Base-by-base conservation (phyloP, 768 basidiomycete species). In the Psilocybe sp. region DNA sequence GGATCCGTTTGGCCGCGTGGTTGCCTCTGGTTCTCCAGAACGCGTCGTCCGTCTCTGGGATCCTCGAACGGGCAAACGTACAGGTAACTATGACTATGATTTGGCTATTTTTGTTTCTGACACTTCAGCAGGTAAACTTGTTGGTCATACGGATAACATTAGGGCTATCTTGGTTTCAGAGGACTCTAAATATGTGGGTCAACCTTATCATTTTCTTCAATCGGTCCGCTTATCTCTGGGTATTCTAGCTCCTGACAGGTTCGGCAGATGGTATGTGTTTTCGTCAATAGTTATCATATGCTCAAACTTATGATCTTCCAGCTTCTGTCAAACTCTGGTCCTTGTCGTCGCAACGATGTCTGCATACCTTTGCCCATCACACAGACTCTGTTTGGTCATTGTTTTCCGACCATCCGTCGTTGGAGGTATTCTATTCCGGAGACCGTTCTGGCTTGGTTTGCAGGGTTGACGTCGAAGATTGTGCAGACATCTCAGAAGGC, bases 81-180 rank as follows among this genome's bases (percentile, higher is more conserved):
- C 78, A 2, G 81, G 75, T 66, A 53, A 13, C 54, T 41, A 36
- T 39, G 19, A 35, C 11, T 38, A 20, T 16, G 9, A 28, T 33
- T 20, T 41, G n/a, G 4, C 9, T 9, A 18, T 4, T 34, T 32
- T 31, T 40, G 32, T 6, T 18, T 51, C 14, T 55, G 35, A 3
- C 18, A 45, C 12, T 13, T 46, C 8, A 2, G 7, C 70, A 64
- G 84, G 86, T 10, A 92, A 97, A 61, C 78, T 98, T 0, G 92
- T 98, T 6, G 96, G 96, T 0, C 96, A 99, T 64, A 96, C 96
- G 0, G 97, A 99, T 67, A 98, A 98, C 59, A 94, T 99, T 52
- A 80, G 96, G 8, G 83, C 92, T 4, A 87, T 98, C 39, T 67
- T 95, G 16, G 76, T 98, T 1, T 91, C 90, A 5, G 92, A 94